These are phyloP conservation scores for Cucurbita argyrosperma DNA, from an alignment of 306 rosid genomes.

Conservation along the genomic window DNA sequence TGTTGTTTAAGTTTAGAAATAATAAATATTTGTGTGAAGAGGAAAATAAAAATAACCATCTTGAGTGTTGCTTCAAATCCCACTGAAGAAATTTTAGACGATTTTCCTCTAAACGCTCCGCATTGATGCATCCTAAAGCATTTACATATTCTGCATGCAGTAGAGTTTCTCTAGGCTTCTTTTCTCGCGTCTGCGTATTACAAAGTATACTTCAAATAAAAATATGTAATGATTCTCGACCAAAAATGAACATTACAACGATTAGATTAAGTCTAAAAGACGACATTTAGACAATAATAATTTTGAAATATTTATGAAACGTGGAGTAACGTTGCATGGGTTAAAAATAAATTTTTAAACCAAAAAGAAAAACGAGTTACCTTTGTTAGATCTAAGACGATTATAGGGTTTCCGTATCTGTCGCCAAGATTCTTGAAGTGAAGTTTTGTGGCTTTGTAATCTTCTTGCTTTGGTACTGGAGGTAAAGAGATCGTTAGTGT, in stretches of 20 bases:
- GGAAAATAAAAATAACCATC: conserved; percentile 33
- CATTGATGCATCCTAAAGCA: conserved; percentile 62
- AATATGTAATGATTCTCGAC: too few species aligned
- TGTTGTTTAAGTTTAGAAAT: not conserved
- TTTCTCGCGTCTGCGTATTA: conserved; percentile 52
- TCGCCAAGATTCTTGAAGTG: conserved; percentile 73
- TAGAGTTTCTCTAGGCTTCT: conserved; percentile 80
- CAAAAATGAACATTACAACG: too few species aligned
- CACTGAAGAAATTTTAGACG: conserved; percentile 67
- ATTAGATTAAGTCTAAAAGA: too few species aligned
- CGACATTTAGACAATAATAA: too few species aligned
- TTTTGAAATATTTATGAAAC: too few species aligned
- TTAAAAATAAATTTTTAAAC: too few species aligned
- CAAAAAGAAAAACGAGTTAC: conserved; percentile 9
- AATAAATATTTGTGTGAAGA: not conserved
- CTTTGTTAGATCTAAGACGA: conserved; percentile 84
- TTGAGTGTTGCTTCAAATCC: conserved; percentile 76
- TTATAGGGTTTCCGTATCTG: conserved; percentile 85
- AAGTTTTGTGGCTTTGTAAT: conserved; percentile 68
- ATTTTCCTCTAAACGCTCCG: conserved; percentile 24
- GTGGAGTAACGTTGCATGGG: too few species aligned
- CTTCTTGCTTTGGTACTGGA: conserved; percentile 61
- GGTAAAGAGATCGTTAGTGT: not conserved
- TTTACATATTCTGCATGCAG: conserved; percentile 62
- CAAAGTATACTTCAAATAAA: not conserved